Evolutionary conservation across 2,329 filamentous ascomycete species (phyloP), one percentile per base, ranked within the genome.

Genomic region (Sporothrix mexicana): DNA sequence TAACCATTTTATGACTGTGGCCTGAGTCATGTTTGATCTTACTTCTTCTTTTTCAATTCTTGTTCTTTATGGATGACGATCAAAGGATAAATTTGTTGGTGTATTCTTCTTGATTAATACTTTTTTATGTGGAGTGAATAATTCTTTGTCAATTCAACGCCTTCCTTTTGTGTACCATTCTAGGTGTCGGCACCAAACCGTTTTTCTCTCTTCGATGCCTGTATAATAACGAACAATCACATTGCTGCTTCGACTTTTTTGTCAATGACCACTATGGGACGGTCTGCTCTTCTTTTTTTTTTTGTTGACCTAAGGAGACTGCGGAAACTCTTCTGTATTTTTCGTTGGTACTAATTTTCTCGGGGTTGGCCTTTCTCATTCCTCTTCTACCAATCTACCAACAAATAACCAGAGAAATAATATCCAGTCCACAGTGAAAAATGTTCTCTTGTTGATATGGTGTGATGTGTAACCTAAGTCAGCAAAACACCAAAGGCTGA

Each of bases 31-130:
- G 17, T 71, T 53, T 61, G 43, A 43, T 23, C 30, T 62, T 36
- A 15, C 12, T 49, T 36, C 15, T 17, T 43, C 17, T 62, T 41
- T 53, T 51, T 43, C 12, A 57, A 12, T 15, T 69, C 13, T 69
- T 41, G 12, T 30, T 69, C 30, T 43, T 43, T 41, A 45, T 66
- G 59, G 59, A 5, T 36, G 30, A 45, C 59, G 36, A 45, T 64
- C 59, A 45, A 64, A n/a, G 36, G 59, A 45, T 64, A 45, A 45
- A 20, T 36, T 23, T n/a, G 59, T 13, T 20, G 36, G 36, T 62
- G 7, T 62, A 20, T n/a, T 43, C 30, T 30, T 43, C 57, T 62
- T 62, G 57, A n/a, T 43, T 62, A 43, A 62, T 62, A 62, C 47
- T 68, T 41, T 68, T 49, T 49, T 57, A 4, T 43, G 12, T 17